Conservation (phyloP, 208 protist species). For the Leishmania turanica region DNA sequence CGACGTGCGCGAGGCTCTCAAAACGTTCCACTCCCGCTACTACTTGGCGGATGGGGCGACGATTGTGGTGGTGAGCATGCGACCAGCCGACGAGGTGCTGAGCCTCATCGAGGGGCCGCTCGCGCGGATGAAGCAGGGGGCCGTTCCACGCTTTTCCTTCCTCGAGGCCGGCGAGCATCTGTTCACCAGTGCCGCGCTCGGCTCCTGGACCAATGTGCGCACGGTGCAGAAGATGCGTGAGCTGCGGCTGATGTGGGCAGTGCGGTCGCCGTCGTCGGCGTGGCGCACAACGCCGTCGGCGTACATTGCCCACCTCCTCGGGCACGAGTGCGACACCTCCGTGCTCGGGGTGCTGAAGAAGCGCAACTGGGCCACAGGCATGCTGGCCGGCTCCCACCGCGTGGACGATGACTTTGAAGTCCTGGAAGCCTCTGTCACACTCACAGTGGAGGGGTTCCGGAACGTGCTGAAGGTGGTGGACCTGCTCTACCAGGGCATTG, state of each 20-base stretch:
- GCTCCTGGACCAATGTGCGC: constrained; percentile 62
- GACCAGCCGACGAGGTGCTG: constrained; percentile 46
- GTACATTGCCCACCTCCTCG: constrained; percentile 91
- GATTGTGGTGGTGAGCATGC: constrained; percentile 47
- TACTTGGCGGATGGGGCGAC: constrained; percentile 30
- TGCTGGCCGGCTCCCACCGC: constrained; percentile 63
- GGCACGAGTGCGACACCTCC: constrained; percentile 93
- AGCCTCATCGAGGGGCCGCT: constrained; percentile 48
- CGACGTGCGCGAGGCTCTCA: constrained; percentile 65
- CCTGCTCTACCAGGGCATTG: constrained; percentile 70
- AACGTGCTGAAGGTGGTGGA: constrained; percentile 57
- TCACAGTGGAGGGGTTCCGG: constrained; percentile 63
- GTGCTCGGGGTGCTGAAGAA: constrained; percentile 85
- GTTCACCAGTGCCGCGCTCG: constrained; percentile 16
- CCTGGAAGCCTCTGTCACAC: constrained; percentile 43
- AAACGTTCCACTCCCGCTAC: constrained; percentile 59
- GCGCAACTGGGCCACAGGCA: constrained; percentile 60
- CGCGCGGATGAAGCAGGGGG: constrained; percentile 41
- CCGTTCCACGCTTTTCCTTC: constrained; percentile 31
- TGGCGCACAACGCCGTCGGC: constrained; percentile 65
- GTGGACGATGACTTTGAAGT: constrained; percentile 70
- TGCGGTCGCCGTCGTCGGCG: constrained; percentile 37
- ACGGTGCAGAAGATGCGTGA: constrained; percentile 58
- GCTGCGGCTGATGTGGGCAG: constrained; percentile 63
- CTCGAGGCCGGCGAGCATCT: constrained; percentile 30